Evolutionary conservation across 805 yeast species (phyloP), one percentile per base, ranked within the genome.

Genomic region (Tetrapisispora namnaoensis): DNA sequence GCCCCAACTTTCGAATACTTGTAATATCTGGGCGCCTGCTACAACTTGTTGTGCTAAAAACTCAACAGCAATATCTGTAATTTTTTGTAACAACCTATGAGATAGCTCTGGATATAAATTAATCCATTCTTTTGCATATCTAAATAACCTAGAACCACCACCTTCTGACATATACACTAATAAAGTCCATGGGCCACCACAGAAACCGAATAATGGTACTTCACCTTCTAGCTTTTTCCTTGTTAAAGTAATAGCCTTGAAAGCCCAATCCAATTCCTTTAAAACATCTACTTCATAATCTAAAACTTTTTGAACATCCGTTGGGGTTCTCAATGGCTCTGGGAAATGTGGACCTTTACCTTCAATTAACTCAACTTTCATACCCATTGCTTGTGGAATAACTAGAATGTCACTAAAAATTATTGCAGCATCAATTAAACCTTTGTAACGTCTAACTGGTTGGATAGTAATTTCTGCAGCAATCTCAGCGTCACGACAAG

Each of bases 1-100:
- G 49, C 96, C 99, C 95, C 96, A 90, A 36, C 95, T 85, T 64
- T 93, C 99, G 63, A 93, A 93, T 35, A 93, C 89, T 69, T 93
- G 99, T 52, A 93, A 75, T 82, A 93, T 89, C 71, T 93, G 99
- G 35, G 98, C 98, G 57, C 99, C 99, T 1, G 99, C 99, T 56
- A 82, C 80, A 42, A 93, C 96, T 69, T 93, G 99, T 60, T 83
- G 86, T 3, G 95, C 95, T 60, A 93, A 75, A 62, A 91, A 93
- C 65, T 91, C 98, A 37, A 91, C 73, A 48, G 96, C 93, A 28
- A 86, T 88, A 52, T 87, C 91, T 22, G 97, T 84, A 54, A 83
- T 80, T 50, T 80, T 81, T 65, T 82, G 86, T 53, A 93, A 72
- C 51, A 93, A 70, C 56, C 71, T 66, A 58, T 86, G 87, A 2